These are phyloP conservation scores for Myrica gale DNA, from an alignment of 306 rosid species.

Conservation along the genomic window DNA sequence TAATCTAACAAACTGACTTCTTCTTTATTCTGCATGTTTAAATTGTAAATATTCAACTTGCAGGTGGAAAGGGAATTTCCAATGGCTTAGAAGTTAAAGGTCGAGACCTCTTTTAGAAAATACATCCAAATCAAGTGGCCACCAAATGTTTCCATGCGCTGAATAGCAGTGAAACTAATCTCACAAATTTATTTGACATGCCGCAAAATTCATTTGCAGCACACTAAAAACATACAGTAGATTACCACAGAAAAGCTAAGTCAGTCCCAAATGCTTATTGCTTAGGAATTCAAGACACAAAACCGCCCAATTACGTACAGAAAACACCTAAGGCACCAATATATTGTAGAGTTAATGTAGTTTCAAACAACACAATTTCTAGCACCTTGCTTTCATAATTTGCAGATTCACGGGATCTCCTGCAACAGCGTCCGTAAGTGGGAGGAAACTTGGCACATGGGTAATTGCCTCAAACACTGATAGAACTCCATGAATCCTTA, in stretches of 20 bases:
- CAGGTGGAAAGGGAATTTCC: not conserved
- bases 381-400: not conserved
- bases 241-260: not conserved
- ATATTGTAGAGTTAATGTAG: not conserved
- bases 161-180: not conserved
- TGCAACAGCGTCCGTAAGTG: not conserved
- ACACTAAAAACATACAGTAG: not conserved
- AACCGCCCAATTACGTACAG: not conserved
- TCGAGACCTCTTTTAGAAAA: not conserved
- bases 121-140: not conserved
- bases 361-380: not conserved
- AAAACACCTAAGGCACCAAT: not conserved
- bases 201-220: not conserved
- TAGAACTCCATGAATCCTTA: not conserved
- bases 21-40: not conserved
- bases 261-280: not conserved
- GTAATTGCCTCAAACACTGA: slow-evolving; percentile 1
- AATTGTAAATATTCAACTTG: not conserved
- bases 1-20: not conserved
- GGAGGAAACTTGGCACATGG: slow-evolving; percentile 8
- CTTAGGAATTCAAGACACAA: no score
- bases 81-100: not conserved
- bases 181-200: not conserved
- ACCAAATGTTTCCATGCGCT: not conserved
- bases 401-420: not conserved